These are phyloP conservation scores for Malania oleifera DNA, from an alignment of 164 flowering plant species.

Conservation along the genomic window DNA sequence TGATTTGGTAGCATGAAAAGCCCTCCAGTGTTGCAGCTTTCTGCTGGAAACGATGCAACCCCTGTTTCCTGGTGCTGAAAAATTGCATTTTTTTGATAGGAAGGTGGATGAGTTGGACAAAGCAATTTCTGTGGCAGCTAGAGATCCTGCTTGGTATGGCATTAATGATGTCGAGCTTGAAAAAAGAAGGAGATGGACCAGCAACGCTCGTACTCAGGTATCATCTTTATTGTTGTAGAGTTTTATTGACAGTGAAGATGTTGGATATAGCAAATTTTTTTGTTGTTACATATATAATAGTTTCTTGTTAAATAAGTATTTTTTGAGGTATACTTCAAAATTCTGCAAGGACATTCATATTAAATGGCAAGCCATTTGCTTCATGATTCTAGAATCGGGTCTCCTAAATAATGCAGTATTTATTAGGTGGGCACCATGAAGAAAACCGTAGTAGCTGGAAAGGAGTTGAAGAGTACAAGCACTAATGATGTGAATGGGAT, in stretches of 20 bases:
- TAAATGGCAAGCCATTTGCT: not conserved
- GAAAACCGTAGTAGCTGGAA: not conserved
- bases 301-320: not conserved
- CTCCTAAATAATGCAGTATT: not conserved
- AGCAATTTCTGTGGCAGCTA: constrained; percentile 75
- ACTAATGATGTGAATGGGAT: not conserved
- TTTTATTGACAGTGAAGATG: too few relatives aligned
- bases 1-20: too few relatives aligned
- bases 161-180: constrained; percentile 72
- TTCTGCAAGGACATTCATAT: not conserved
- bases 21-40: not conserved
- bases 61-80: constrained; percentile 25
- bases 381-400: not conserved
- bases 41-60: not conserved
- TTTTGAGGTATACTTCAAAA: not conserved
- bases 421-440: constrained; percentile 4
- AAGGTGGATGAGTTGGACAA: constrained; percentile 93
- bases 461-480: not conserved
- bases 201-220: constrained; percentile 72
- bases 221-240: not conserved
- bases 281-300: not conserved
- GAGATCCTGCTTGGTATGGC: constrained; percentile 77
- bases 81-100: constrained; percentile 41
- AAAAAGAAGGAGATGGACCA: constrained; percentile 75
- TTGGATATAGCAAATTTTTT: not conserved